Percentiles rank a stretch among this genome's conserved stretches.
phyloP scores from a whole-genome alignment of 2,329 filamentous ascomycete genomes.

The Dactylonectria estremocensis region DNA sequence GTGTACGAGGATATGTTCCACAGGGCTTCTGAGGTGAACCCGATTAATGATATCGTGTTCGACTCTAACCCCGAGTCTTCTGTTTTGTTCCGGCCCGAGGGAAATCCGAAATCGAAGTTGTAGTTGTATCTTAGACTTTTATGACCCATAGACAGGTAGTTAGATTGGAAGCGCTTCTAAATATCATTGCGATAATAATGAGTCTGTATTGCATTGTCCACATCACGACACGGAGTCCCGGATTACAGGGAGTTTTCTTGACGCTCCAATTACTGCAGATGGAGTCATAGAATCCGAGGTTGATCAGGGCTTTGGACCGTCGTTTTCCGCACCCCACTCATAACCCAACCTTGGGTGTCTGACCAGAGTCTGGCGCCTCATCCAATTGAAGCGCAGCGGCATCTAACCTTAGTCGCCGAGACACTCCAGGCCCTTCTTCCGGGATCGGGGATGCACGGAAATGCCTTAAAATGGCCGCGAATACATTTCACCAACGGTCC shows the following conservation, averaged over 20 bases:
- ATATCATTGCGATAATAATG: too few relatives aligned
- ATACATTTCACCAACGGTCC: not conserved
- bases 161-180: too few relatives aligned
- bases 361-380: too few relatives aligned
- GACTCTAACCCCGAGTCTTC: constrained; percentile 76
- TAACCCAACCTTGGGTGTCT: too few relatives aligned
- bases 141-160: too few relatives aligned
- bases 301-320: too few relatives aligned
- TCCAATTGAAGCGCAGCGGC: not conserved
- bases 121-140: constrained; percentile 7
- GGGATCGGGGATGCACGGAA: not conserved
- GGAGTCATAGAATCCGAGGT: too few relatives aligned
- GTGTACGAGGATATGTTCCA: constrained; percentile 86
- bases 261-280: too few relatives aligned
- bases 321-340: too few relatives aligned
- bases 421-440: not conserved
- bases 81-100: constrained; percentile 41
- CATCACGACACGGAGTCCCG: too few relatives aligned
- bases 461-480: not conserved
- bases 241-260: too few relatives aligned
- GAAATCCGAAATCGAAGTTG: constrained; percentile 33
- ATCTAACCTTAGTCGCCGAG: not conserved
- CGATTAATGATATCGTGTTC: constrained; percentile 79
- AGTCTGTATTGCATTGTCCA: too few relatives aligned
- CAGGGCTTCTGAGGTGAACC: constrained; percentile 80